These are phyloP conservation scores for Bocquillonia castaneifolia DNA, from an alignment of 441 rosid species.

Conservation along the genomic window DNA sequence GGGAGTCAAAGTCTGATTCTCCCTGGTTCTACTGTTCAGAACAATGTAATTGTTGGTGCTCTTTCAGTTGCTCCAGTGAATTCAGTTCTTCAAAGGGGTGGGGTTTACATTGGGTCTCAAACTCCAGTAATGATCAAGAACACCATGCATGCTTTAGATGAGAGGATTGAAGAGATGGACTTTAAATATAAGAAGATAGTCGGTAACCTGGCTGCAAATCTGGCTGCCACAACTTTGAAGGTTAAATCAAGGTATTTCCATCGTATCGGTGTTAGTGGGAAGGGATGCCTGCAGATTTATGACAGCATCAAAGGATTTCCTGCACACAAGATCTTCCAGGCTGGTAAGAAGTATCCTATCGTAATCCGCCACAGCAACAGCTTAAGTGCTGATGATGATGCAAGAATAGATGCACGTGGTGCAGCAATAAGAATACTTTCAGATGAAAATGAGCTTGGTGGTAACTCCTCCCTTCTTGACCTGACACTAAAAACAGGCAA, in stretches of 20 bases:
- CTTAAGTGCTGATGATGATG: conserved; percentile 69
- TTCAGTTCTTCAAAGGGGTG: conserved; percentile 51
- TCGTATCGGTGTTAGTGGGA: conserved; percentile 58
- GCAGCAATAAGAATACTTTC: conserved; percentile 54
- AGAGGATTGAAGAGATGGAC: conserved; percentile 75
- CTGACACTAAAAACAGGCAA: conserved; percentile 66
- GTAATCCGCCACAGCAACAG: conserved; percentile 65
- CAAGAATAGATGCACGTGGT: conserved; percentile 64
- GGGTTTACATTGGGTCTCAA: conserved; percentile 60
- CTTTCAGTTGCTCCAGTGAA: conserved; percentile 60
- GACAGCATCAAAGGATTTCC: conserved; percentile 45
- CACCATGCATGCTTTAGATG: conserved; percentile 59
- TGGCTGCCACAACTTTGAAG: conserved; percentile 59
- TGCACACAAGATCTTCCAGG: conserved; percentile 43
- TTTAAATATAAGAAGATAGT: conserved; percentile 55
- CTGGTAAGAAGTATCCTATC: conserved; percentile 48
- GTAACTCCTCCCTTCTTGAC: conserved; percentile 43
- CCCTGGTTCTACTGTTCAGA: conserved; percentile 48
- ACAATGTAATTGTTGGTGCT: conserved; percentile 58
- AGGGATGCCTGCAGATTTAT: conserved; percentile 45
- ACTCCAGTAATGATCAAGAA: conserved; percentile 59
- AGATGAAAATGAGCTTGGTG: conserved; percentile 22
- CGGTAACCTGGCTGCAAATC: conserved; percentile 54
- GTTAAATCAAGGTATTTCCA: conserved; percentile 67
- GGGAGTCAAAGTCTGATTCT: conserved; percentile 67